Base-by-base conservation (phyloP, 257 asterid genomes). In the Gentiana macrophylla region DNA sequence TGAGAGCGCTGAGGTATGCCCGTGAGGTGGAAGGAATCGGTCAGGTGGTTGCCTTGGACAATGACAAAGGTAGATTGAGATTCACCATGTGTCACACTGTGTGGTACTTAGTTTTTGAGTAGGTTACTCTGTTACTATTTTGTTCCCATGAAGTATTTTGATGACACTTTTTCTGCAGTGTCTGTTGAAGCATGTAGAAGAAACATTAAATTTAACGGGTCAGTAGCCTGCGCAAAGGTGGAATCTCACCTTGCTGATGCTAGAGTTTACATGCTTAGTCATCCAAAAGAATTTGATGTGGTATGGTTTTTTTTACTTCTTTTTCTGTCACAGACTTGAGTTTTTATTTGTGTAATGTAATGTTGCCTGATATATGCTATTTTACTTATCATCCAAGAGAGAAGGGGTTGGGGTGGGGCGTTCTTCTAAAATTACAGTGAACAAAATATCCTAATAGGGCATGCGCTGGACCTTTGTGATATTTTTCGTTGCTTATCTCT, bases 281-380 rank as follows among this genome's bases (percentile, higher is more conserved):
- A 92, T 73, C 91, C 98, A 41, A 92, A 92, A 61, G 97, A 92
- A 76, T 92, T 85, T 73, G 98, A 92, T 51, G 79, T 84, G 95
- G 98, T 92, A 85, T 55, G 79, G 60, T 59, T 49, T 11, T 1
- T 49, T n/a, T 7, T 62, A 8, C 58, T 5, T 35, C 8, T 33
- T 68, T 37, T 41, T 8, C 10, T 11, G 36, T 15, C 37, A 45
- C 15, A 13, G 24, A 24, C 24, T 24, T 24, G 24, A 24, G 24
- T 9, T 34, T 43, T 11, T 12, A 13, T 33, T 35, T 63, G 37
- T 9, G 0, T 35, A 2, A 32, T 5, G 53, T 46, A 35, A 49
- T 54, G 49, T 49, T 49, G 37, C 34, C 15, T 2, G 6, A 5
- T 3, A 6, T 33, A 34, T 51, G 5, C 32, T 41, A 10, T 41